phyloP scores from a whole-genome alignment of 345 rosid genomes.

The Euphorbia lathyris region DNA sequence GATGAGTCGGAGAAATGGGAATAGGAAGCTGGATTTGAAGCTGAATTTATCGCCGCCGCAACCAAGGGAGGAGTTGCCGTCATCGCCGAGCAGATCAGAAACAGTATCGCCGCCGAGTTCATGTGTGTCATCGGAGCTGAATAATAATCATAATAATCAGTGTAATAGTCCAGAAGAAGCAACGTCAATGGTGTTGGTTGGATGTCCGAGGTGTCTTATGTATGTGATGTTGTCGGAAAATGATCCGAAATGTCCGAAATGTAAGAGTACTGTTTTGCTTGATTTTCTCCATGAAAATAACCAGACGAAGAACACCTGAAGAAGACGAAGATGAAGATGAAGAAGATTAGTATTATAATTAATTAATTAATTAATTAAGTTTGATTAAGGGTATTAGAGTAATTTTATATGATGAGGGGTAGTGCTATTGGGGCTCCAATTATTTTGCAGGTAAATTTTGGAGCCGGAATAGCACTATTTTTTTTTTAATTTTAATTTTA shows the following conservation, averaged over 20 bases:
- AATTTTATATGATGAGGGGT: slow-evolving; percentile 21
- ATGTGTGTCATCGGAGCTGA: slow-evolving; percentile 76
- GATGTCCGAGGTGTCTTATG: slow-evolving; percentile 29
- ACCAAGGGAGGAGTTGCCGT: too few relatives aligned
- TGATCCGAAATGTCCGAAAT: slow-evolving; percentile 28
- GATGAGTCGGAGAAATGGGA: slow-evolving; percentile 80
- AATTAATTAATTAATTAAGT: too few relatives aligned
- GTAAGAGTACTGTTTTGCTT: slow-evolving; percentile 28
- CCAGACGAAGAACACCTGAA: slow-evolving; percentile 38
- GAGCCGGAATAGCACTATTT: slow-evolving; percentile 54
- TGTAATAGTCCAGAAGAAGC: slow-evolving; percentile 92
- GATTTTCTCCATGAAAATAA: slow-evolving; percentile 21
- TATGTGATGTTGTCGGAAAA: slow-evolving; percentile 26
- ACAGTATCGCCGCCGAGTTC: slow-evolving; percentile 87
- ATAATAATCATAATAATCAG: too few relatives aligned
- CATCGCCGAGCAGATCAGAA: slow-evolving; percentile 61
- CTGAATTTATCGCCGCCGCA: slow-evolving; percentile 88
- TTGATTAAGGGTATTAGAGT: too few relatives aligned
- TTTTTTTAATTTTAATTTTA: background rate
- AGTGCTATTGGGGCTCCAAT: slow-evolving; percentile 72
- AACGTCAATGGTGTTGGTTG: slow-evolving; percentile 87
- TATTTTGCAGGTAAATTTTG: slow-evolving; percentile 22
- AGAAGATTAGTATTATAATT: slow-evolving; percentile 22
- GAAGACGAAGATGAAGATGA: too few relatives aligned
- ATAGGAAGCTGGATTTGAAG: slow-evolving; percentile 61